Evolutionary conservation across 2,329 filamentous ascomycete species (phyloP).

Genomic region (Cylindrodendrum hubeiense): DNA sequence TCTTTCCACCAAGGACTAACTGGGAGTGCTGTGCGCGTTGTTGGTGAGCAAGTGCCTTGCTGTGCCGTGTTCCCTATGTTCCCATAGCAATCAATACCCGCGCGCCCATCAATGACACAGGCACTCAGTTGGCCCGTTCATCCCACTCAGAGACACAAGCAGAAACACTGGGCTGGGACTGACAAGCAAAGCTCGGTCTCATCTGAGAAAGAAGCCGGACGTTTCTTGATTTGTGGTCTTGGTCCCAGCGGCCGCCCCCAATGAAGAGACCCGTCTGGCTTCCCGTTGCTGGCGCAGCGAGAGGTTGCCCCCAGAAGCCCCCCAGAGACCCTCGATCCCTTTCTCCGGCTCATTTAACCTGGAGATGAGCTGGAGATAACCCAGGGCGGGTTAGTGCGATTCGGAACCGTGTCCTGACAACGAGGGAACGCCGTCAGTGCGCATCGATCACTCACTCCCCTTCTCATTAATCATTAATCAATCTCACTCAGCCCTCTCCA

Average conservation of each 20-base stretch:
- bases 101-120: slow-evolving; percentile 25
- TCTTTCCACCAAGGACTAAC: background rate
- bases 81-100: slow-evolving; percentile 25
- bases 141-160: slow-evolving; percentile 18
- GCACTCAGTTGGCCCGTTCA: slow-evolving; percentile 28
- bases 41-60: slow-evolving; percentile 5
- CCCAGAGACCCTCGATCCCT: slow-evolving; percentile 5
- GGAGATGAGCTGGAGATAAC: slow-evolving; percentile 30
- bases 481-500: slow-evolving; percentile 17
- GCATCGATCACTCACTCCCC: slow-evolving; percentile 14
- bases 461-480: slow-evolving; percentile 22
- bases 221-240: slow-evolving; percentile 12
- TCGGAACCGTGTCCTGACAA: slow-evolving; percentile 9
- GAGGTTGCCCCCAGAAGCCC: slow-evolving; percentile 4
- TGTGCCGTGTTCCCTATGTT: slow-evolving; percentile 19
- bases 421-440: slow-evolving; percentile 18
- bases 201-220: slow-evolving; percentile 1
- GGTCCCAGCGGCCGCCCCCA: slow-evolving; percentile 26
- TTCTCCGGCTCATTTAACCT: slow-evolving; percentile 31
- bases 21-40: background rate
- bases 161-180: slow-evolving; percentile 8
- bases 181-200: slow-evolving; percentile 11
- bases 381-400: background rate
- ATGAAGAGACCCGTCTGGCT: slow-evolving; percentile 13
- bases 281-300: slow-evolving; percentile 1